These are phyloP conservation scores for Lanmaoa rubissima DNA, from an alignment of 768 basidiomycete genomes.

Conservation along the genomic window DNA sequence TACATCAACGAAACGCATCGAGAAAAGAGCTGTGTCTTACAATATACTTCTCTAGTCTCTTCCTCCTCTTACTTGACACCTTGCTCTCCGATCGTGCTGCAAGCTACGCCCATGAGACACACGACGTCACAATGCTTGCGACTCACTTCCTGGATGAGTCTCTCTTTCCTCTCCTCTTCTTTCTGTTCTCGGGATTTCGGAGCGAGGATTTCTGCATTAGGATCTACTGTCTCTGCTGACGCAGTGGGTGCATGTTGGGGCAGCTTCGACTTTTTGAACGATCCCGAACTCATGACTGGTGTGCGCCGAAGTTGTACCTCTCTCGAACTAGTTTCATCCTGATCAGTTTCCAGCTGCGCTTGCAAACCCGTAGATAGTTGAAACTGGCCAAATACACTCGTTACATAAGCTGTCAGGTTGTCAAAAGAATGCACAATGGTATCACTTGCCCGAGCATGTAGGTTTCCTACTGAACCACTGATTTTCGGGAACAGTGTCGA, in stretches of 20 bases:
- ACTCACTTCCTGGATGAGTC: conserved; percentile 59
- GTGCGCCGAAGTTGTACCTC: conserved; percentile 64
- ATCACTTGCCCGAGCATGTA: no score
- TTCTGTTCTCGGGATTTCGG: conserved; percentile 61
- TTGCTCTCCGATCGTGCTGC: conserved; percentile 58
- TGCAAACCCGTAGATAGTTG: no score
- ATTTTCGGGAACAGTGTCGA: neutral
- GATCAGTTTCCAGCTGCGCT: neutral
- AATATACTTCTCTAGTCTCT: conserved; percentile 89
- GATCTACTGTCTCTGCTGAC: conserved; percentile 37
- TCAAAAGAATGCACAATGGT: no score
- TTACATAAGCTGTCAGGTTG: no score
- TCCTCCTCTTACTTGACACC: conserved; percentile 83
- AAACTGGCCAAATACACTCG: no score
- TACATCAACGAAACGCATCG: neutral
- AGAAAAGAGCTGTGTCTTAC: conserved; percentile 42
- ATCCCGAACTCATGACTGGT: conserved; percentile 58
- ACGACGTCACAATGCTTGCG: neutral
- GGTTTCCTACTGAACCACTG: no score
- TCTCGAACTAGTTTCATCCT: conserved; percentile 27
- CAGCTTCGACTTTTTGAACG: conserved; percentile 63
- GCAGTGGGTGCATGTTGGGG: conserved; percentile 27
- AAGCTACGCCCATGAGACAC: conserved; percentile 20
- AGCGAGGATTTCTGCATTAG: conserved; percentile 57
- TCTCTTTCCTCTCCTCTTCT: conserved; percentile 57